Conservation (phyloP, 768 basidiomycete genomes). For the Mycena floridula region DNA sequence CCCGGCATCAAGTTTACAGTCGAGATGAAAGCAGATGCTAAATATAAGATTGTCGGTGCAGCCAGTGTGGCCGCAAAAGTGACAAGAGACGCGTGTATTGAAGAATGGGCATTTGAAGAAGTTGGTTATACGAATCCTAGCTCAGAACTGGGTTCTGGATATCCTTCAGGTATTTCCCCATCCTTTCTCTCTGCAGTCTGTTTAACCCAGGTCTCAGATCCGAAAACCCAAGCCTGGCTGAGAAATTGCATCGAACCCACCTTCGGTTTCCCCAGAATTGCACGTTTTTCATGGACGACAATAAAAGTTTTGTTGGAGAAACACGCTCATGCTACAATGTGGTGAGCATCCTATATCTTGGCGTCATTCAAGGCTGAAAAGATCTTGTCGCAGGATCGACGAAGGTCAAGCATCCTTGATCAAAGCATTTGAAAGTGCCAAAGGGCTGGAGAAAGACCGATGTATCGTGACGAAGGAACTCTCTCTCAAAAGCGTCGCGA, state of each 20-base stretch:
- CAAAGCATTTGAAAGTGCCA: conserved; percentile 66
- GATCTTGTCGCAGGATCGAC: conserved; percentile 67
- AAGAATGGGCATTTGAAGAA: conserved; percentile 81
- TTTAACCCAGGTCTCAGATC: conserved; percentile 47
- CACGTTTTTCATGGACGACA: conserved; percentile 94
- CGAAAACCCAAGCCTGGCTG: conserved; percentile 88
- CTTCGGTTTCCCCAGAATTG: conserved; percentile 89
- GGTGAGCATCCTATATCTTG: conserved; percentile 39
- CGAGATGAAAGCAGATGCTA: conserved; percentile 87
- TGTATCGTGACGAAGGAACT: conserved; percentile 69
- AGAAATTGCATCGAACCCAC: conserved; percentile 70
- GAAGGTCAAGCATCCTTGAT: conserved; percentile 74
- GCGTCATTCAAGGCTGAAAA: conserved; percentile 1
- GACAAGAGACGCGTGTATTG: conserved; percentile 85
- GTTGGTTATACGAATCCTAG: conserved; percentile 24
- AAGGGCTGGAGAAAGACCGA: conserved; percentile 72
- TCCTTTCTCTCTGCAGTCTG: background rate
- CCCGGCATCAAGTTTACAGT: conserved; percentile 87
- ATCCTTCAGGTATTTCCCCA: conserved; percentile 66
- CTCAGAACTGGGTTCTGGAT: conserved; percentile 69
- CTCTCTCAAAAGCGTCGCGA: conserved; percentile 61
- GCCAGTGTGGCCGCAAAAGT: conserved; percentile 99
- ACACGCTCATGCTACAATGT: conserved; percentile 70
- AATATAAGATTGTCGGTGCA: conserved; percentile 94
- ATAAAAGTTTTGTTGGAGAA: conserved; percentile 82